Evolutionary conservation across 371 early-diverging fungal genomes (phyloP).

Genomic region (Gilbertella persicaria): DNA sequence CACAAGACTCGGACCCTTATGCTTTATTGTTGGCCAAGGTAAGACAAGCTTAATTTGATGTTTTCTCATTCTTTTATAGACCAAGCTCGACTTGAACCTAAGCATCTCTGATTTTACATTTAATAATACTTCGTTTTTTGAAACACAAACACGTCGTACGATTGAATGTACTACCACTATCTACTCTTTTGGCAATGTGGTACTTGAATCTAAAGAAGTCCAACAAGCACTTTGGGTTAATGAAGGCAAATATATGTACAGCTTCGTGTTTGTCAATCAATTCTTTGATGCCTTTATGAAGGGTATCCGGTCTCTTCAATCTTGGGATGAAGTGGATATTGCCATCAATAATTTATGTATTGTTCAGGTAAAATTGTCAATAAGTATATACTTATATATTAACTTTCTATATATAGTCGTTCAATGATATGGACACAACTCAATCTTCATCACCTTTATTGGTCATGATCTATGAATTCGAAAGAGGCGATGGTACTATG

Average conservation of each 20-base stretch:
- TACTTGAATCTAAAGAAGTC: conserved; percentile 52
- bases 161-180: conserved; percentile 55
- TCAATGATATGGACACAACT: background rate
- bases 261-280: conserved; percentile 54
- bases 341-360: conserved; percentile 45
- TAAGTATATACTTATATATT: conserved; percentile 14
- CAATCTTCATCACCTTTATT: conserved; percentile 27
- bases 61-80: conserved; percentile 27
- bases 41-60: background rate
- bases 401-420: background rate
- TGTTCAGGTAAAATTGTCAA: conserved; percentile 33
- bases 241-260: conserved; percentile 36
- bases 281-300: conserved; percentile 52
- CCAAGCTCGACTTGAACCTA: conserved; percentile 47
- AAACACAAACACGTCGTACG: conserved; percentile 37
- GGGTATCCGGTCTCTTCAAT: conserved; percentile 38
- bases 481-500: conserved; percentile 37
- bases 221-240: conserved; percentile 39
- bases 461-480: conserved; percentile 48
- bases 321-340: conserved; percentile 42
- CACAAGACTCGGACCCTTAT: background rate
- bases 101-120: conserved; percentile 41
- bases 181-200: conserved; percentile 55
- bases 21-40: conserved; percentile 22
- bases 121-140: conserved; percentile 43